Conservation (phyloP, 805 yeast genomes). For the Saccharomyces jurei region DNA sequence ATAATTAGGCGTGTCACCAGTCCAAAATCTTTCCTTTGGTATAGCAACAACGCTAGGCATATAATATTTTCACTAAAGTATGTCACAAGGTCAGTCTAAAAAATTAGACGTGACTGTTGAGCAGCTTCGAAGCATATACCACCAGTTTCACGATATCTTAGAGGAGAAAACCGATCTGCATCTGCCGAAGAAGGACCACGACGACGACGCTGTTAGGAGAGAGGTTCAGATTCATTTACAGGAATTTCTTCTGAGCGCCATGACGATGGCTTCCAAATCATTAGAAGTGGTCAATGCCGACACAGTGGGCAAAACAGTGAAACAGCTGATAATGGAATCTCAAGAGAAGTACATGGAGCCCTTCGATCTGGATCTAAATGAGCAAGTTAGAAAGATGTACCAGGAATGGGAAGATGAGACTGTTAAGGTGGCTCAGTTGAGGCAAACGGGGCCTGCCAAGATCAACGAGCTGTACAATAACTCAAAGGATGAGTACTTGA, state of each 20-base stretch:
- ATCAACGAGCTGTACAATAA: slow-evolving; percentile 33
- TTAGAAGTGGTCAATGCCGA: slow-evolving; percentile 52
- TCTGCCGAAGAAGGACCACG: slow-evolving; percentile 9
- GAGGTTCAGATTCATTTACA: slow-evolving; percentile 22
- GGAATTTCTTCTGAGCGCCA: slow-evolving; percentile 15
- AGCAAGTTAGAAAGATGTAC: slow-evolving; percentile 46
- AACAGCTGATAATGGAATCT: slow-evolving; percentile 14
- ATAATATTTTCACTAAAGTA: background rate
- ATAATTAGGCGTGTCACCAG: background rate
- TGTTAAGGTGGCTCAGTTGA: slow-evolving; percentile 44
- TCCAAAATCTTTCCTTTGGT: background rate
- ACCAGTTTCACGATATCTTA: slow-evolving; percentile 21
- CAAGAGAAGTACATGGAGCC: slow-evolving; percentile 46
- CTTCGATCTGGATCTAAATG: slow-evolving; percentile 58
- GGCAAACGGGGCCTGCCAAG: slow-evolving; percentile 44
- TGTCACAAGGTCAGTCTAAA: slow-evolving; percentile 1
- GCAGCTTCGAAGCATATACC: slow-evolving; percentile 23
- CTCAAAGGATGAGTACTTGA: slow-evolving; percentile 21
- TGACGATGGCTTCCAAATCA: slow-evolving; percentile 50
- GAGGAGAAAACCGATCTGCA: slow-evolving; percentile 16
- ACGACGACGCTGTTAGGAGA: slow-evolving; percentile 12
- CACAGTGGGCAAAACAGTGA: slow-evolving; percentile 22
- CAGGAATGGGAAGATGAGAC: slow-evolving; percentile 57
- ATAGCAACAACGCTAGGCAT: background rate
- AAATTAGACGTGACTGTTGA: slow-evolving; percentile 20